Evolutionary conservation across 805 yeast genomes (phyloP), one percentile per base, ranked within the genome.

Genomic region (Lipomyces oligophaga): DNA sequence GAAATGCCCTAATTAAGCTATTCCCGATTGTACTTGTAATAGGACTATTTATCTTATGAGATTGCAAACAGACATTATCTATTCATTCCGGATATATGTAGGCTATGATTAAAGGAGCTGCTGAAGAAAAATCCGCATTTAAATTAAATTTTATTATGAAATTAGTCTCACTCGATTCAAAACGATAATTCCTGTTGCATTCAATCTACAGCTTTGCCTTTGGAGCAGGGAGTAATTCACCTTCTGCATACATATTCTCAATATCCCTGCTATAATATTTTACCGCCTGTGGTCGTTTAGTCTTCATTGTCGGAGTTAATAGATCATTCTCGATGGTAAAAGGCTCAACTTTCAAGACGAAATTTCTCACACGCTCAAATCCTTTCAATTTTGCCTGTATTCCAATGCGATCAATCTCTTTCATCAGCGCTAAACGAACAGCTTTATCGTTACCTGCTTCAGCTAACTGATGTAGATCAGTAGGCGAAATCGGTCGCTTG

Each of bases 301-400:
- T 64, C 62, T 78, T 78, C 54, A 78, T 18, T 20, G 89, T 83
- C 31, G 89, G 89, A 2, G 90, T 83, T 25, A 83, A 61, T 2
- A 78, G 75, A 38, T 78, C 80, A 50, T 79, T 78, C 38, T 74
- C 79, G 13, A 78, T 64, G 28, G 70, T 78, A 53, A 82, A 67
- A 2, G 87, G 85, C 55, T 82, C 85, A 38, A 79, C 45, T 34
- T 65, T 76, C 34, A 80, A 64, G 26, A 62, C 58, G 20, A 78
- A 53, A 55, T 82, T 82, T 62, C 77, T 79, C 25, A 82, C 51
- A 52, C 75, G 76, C 60, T 82, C 89, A 59, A 77, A 81, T 0
- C 85, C 84, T 58, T 75, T 77, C 30, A 81, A 62, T 34, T 70
- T 69, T 18, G 66, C 59, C 28, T 58, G 52, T 16, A 57, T 53